phyloP scores from a whole-genome alignment of 1,139 yeast genomes.

The Hanseniaspora uvarum region DNA sequence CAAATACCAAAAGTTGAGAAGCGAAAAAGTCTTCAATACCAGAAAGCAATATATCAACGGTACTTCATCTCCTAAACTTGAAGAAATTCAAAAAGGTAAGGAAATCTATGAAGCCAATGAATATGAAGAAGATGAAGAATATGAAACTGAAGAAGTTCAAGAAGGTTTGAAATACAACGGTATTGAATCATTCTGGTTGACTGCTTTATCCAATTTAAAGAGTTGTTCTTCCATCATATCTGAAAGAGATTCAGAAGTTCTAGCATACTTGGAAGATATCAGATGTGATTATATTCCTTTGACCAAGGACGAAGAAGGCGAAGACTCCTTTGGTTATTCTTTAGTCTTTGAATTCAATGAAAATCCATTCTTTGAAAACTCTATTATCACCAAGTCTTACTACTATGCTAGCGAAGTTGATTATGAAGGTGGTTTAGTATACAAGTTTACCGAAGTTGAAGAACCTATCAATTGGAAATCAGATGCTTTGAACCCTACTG shows the following conservation, averaged over 20 bases:
- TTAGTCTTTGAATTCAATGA: conserved; percentile 53
- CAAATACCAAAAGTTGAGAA: conserved; percentile 58
- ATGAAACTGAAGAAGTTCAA: conserved; percentile 37
- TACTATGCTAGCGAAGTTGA: conserved; percentile 92
- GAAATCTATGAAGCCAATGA: conserved; percentile 35
- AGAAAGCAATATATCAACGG: conserved; percentile 70
- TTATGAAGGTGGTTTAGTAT: conserved; percentile 89
- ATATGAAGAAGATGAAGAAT: conserved; percentile 42
- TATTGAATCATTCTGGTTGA: conserved; percentile 92
- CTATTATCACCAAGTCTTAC: conserved; percentile 67
- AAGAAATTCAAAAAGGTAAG: conserved; percentile 70
- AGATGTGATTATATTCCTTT: conserved; percentile 65
- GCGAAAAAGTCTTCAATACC: conserved; percentile 60
- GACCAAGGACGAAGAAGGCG: conserved; percentile 13
- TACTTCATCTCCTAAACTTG: conserved; percentile 60
- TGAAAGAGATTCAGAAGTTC: conserved; percentile 82
- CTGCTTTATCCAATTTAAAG: conserved; percentile 80
- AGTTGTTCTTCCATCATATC: conserved; percentile 77
- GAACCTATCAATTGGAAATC: conserved; percentile 68
- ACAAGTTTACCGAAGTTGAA: conserved; percentile 92
- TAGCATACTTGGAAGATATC: conserved; percentile 57
- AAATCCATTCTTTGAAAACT: conserved; percentile 72
- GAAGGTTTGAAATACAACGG: conserved; percentile 49
- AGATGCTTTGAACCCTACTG: conserved; percentile 73
- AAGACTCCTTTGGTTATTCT: conserved; percentile 69